Evolutionary conservation across 2,329 filamentous ascomycete genomes (phyloP).

Genomic region (Colletotrichum chlorophyti): DNA sequence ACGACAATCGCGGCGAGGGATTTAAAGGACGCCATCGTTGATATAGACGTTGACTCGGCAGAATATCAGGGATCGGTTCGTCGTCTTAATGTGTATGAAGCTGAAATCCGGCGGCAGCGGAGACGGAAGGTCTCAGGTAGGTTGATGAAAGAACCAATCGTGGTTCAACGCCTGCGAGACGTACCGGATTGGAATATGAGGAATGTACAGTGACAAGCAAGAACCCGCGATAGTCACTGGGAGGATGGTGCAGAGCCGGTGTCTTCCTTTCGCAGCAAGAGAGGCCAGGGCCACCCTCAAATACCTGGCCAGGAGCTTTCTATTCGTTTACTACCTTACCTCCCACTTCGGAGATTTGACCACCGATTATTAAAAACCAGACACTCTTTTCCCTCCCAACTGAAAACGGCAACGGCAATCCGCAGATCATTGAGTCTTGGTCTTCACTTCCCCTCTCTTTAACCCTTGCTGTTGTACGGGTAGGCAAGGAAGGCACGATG

Average conservation of each 20-base stretch:
- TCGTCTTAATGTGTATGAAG: not conserved
- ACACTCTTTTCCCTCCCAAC: not conserved
- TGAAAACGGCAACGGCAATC: conserved; percentile 7
- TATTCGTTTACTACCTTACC: not conserved
- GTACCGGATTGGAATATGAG: no score
- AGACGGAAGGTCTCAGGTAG: no score
- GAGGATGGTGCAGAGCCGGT: not conserved
- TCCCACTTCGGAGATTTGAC: not conserved
- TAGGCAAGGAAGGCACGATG: not conserved
- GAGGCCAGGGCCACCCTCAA: not conserved
- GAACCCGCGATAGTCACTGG: not conserved
- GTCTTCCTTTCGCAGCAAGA: not conserved
- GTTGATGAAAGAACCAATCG: no score
- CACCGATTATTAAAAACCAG: not conserved
- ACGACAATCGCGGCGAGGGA: not conserved
- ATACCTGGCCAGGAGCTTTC: not conserved
- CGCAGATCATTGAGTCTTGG: conserved; percentile 21
- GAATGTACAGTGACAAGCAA: no score
- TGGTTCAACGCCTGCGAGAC: no score
- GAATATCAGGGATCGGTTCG: no score
- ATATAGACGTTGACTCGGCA: no score
- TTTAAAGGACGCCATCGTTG: conserved; percentile 13
- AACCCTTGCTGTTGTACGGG: no score
- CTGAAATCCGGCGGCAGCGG: not conserved
- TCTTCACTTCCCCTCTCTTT: not conserved